These are phyloP conservation scores for Schoenoplectus tabernaemontani DNA, from an alignment of 202 grass and related monocot genomes.

Conservation along the genomic window DNA sequence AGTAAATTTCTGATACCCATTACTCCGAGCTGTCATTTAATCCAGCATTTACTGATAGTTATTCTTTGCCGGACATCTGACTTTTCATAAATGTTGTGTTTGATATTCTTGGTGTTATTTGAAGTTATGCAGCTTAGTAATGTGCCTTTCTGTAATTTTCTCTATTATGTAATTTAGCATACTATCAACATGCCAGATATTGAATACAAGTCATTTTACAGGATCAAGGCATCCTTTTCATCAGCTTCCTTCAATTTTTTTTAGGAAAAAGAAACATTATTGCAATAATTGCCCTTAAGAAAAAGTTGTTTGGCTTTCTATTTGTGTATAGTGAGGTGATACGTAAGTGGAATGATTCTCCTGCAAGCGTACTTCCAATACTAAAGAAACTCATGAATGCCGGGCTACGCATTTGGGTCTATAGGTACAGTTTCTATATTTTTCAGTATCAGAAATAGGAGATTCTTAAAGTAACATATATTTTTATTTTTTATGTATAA, in stretches of 20 bases:
- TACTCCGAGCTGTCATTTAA: background rate
- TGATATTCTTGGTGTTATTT: background rate
- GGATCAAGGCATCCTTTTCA: background rate
- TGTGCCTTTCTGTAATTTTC: background rate
- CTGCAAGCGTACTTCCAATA: constrained; percentile 54
- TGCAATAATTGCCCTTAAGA: background rate
- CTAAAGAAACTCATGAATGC: constrained; percentile 83
- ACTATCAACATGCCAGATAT: background rate
- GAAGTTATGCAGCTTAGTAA: background rate
- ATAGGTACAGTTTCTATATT: constrained; percentile 36
- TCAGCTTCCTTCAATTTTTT: background rate
- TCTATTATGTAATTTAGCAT: background rate
- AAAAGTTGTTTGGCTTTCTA: background rate
- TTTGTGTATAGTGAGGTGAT: constrained; percentile 59
- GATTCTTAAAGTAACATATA: background rate
- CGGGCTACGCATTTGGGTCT: constrained; percentile 76
- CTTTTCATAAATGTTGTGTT: background rate
- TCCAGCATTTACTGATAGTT: background rate
- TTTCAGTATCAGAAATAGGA: background rate
- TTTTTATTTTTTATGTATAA: background rate
- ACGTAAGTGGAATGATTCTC: constrained; percentile 81
- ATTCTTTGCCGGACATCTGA: background rate
- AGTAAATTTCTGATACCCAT: constrained; percentile 4
- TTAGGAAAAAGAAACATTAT: background rate
- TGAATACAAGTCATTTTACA: background rate